Evolutionary conservation across 2,329 filamentous ascomycete genomes (phyloP), one percentile per base, ranked within the genome.

Genomic region (Apiospora hydei): DNA sequence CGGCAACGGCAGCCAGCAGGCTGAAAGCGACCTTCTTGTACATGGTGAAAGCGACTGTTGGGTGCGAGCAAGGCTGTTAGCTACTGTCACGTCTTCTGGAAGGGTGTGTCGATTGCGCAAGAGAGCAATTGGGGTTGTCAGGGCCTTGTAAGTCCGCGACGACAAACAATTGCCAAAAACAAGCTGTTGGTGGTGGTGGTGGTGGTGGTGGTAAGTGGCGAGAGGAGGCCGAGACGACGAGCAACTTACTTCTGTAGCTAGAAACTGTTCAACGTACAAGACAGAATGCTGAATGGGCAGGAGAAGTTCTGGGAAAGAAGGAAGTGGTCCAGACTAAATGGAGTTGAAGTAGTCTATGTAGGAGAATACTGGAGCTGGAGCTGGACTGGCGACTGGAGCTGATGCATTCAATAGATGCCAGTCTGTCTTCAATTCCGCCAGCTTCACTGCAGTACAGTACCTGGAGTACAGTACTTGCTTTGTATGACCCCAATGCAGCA

Each of bases 1-100:
- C 87, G 73, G 88, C 87, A 73, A 86, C 83, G 76, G 87, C 87
- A 77, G 85, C 85, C 79, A 90, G 81, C 78, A 89, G 84, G 85
- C 87, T 85, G 77, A 85, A 83, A 78, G 87, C 85, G 75, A 89
- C 72, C 72, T 77, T 80, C 73, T 75, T 73, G 72, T 77, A 77
- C 79, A 81, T 81, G 44, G 71, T 78, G 76, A 53, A 41, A 38
- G 34, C 43, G 34, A 53, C 68, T 69, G 47, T 57, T 47, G 16
- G 16, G 68, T 38, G 57, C 30, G 57, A 41, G 57, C 34, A 41
- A 64, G 13, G 57, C 57, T n/a, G 57, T 64, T 41, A 64, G 57
- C 57, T n/a, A 64, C 41, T 26, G 41, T 43, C 11, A 11, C n/a
- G 57, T 3, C 41, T 64, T 34, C 30, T 38, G 21, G 16, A 64